A percentile compares a stretch with the other conserved stretches of the same genome.
These are phyloP conservation scores for Cicer yamashitae DNA, from an alignment of 306 rosid genomes.

Conservation along the genomic window DNA sequence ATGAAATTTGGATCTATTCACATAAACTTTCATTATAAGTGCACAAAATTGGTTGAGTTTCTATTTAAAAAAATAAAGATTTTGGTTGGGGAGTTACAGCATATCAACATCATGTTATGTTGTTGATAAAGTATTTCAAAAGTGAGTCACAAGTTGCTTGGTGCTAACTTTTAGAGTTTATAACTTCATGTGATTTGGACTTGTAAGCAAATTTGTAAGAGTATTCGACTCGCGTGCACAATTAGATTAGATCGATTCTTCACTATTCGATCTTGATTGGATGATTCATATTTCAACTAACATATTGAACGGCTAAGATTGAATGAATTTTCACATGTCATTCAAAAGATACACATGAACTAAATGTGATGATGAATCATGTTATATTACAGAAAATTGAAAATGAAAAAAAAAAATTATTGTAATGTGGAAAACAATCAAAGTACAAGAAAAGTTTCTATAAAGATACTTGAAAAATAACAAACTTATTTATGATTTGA, in stretches of 20 bases:
- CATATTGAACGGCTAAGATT: background rate
- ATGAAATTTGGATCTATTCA: constrained; percentile 35
- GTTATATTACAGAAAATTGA: background rate
- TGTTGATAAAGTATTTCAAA: background rate
- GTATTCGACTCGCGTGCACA: too few species aligned
- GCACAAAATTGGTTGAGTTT: constrained; percentile 14
- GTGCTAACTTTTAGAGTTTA: background rate
- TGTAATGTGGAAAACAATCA: background rate
- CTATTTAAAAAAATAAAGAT: too few species aligned
- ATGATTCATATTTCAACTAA: background rate
- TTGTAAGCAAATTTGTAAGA: background rate
- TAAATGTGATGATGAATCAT: background rate
- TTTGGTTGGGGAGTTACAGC: background rate
- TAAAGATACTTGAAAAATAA: constrained; percentile 48
- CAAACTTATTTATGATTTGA: constrained; percentile 50
- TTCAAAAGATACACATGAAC: background rate
- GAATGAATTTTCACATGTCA: background rate
- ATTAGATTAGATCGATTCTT: too few species aligned
- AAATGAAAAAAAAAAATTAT: background rate
- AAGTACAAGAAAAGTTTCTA: constrained; percentile 26
- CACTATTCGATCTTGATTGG: background rate
- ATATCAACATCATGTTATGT: constrained; percentile 14
- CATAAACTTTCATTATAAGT: constrained; percentile 16
- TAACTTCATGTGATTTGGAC: constrained; percentile 3
- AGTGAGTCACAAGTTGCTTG: constrained; percentile 25